Percentiles rank a stretch among this genome's conserved stretches.
These are phyloP conservation scores for Claviceps sp. DNA, from an alignment of 2,329 filamentous ascomycete genomes.

Conservation along the genomic window DNA sequence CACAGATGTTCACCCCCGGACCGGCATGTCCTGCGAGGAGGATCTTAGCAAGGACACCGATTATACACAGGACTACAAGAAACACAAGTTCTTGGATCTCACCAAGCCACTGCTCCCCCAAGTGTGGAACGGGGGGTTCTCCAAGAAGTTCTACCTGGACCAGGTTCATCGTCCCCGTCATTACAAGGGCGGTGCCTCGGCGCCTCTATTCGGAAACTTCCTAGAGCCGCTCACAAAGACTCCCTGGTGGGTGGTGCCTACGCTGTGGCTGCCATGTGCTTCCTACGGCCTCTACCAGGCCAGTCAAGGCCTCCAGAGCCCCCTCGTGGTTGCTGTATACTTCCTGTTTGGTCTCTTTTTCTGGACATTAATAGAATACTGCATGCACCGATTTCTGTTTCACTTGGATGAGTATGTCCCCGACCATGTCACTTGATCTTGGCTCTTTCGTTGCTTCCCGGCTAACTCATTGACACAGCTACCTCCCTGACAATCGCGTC, in stretches of 20 bases:
- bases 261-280: conserved; percentile 72
- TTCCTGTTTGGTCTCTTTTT: conserved; percentile 59
- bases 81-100: conserved; percentile 87
- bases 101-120: conserved; percentile 74
- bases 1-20: conserved; percentile 41
- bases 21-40: conserved; percentile 80
- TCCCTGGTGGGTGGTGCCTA: conserved; percentile 82
- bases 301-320: conserved; percentile 42
- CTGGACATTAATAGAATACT: conserved; percentile 87
- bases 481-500: conserved; percentile 83
- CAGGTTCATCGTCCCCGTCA: conserved; percentile 93
- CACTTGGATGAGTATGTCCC: conserved; percentile 76
- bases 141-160: conserved; percentile 91
- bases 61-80: conserved; percentile 59
- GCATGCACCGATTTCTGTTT: conserved; percentile 81
- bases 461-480: conserved; percentile 36
- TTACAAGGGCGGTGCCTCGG: conserved; percentile 85
- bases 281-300: conserved; percentile 58
- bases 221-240: conserved; percentile 95
- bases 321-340: conserved; percentile 39
- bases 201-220: conserved; percentile 93
- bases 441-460: not conserved
- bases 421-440: not conserved
- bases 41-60: conserved; percentile 85
- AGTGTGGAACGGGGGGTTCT: conserved; percentile 77